Evolutionary conservation across 2,329 filamentous ascomycete genomes (phyloP).

Genomic region (Talaromyces pinophilus): DNA sequence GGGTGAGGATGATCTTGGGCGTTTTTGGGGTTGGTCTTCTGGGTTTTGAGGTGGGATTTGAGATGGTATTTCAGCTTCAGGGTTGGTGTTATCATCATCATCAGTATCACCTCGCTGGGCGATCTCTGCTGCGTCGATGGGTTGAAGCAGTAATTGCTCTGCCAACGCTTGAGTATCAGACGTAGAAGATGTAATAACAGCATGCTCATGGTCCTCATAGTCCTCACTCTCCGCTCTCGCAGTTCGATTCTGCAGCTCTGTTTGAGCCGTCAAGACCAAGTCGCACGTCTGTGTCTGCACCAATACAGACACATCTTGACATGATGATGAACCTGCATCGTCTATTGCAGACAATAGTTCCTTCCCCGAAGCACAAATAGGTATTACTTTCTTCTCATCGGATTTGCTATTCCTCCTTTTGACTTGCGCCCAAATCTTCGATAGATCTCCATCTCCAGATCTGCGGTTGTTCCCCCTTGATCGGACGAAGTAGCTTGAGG

Average conservation of each 20-base stretch:
- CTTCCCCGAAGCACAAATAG: neutral
- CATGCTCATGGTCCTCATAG: neutral
- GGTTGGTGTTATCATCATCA: neutral
- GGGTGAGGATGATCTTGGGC: neutral
- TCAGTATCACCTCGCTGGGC: neutral
- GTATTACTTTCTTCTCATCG: neutral
- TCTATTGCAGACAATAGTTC: neutral
- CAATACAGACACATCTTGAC: neutral
- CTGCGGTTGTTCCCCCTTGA: neutral
- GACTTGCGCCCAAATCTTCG: neutral
- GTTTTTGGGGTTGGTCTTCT: neutral
- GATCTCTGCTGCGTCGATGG: neutral
- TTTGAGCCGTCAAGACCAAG: neutral
- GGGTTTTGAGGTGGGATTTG: neutral
- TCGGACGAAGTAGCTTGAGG: conserved; percentile 16
- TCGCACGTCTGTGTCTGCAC: neutral
- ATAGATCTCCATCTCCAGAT: neutral
- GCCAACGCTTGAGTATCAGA: neutral
- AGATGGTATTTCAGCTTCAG: neutral
- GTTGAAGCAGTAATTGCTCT: neutral
- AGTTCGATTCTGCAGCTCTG: neutral
- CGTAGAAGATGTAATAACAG: neutral
- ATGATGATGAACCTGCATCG: neutral
- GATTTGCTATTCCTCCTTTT: neutral
- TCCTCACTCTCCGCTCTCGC: no score